Conservation (phyloP, 192 early-diverging fungal species). For the Mortierella alpina region DNA sequence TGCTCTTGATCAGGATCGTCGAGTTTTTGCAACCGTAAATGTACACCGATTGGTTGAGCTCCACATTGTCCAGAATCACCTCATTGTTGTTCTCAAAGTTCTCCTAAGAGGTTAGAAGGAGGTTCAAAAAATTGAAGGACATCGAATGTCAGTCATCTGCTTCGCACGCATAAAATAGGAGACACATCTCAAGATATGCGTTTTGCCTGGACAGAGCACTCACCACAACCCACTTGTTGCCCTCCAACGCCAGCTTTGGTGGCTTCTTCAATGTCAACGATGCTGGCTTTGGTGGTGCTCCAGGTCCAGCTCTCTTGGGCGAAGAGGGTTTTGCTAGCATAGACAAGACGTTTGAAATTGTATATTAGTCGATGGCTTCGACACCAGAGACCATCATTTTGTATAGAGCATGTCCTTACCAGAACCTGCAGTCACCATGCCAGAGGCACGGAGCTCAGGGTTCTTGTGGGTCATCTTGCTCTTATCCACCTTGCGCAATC, state of each 20-base stretch:
- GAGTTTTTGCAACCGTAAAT: constrained; percentile 94
- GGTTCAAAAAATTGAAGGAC: background rate
- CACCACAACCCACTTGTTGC: constrained; percentile 91
- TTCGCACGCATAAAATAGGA: background rate
- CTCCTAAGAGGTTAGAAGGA: constrained; percentile 65
- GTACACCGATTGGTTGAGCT: constrained; percentile 90
- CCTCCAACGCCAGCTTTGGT: constrained; percentile 83
- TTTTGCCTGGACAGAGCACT: constrained; percentile 2
- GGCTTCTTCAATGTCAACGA: constrained; percentile 74
- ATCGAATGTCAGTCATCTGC: background rate
- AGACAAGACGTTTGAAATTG: background rate
- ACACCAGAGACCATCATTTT: background rate
- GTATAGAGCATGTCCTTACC: constrained; percentile 3
- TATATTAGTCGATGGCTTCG: background rate
- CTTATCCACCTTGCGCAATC: constrained; percentile 94
- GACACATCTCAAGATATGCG: background rate
- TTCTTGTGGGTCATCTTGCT: constrained; percentile 99
- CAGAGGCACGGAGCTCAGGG: constrained; percentile 81
- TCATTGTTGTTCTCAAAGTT: constrained; percentile 80
- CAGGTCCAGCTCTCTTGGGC: constrained; percentile 60
- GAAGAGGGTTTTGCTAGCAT: constrained; percentile 35
- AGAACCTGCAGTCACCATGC: constrained; percentile 60
- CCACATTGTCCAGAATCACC: constrained; percentile 83
- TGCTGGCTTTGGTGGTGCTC: constrained; percentile 66
- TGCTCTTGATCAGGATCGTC: constrained; percentile 91